Evolutionary conservation across 176 grass and related monocot genomes (phyloP).

Genomic region (Elaeis guineensis): DNA sequence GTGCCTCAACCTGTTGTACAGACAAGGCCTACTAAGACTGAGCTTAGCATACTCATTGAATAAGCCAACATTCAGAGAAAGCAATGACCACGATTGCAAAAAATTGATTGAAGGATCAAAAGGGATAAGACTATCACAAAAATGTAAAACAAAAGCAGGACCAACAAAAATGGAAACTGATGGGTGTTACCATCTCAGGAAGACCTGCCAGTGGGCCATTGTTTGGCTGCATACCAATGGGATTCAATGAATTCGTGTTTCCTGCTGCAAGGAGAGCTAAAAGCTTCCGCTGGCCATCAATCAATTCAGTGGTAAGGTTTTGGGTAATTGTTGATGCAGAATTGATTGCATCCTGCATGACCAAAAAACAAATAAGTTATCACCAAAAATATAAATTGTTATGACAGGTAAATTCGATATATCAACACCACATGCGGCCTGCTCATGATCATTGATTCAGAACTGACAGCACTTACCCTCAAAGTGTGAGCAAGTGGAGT

Average conservation of each 20-base stretch:
- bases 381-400: too few relatives aligned
- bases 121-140: background rate
- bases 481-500: slow-evolving; percentile 77
- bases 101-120: background rate
- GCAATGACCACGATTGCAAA: too few relatives aligned
- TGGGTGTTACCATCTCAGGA: slow-evolving; percentile 39
- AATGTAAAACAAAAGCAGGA: background rate
- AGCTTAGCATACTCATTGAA: background rate
- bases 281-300: slow-evolving; percentile 76
- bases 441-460: too few relatives aligned
- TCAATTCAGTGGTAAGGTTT: slow-evolving; percentile 58
- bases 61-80: too few relatives aligned
- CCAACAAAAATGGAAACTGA: background rate
- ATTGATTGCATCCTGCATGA: slow-evolving; percentile 63
- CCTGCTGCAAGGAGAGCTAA: slow-evolving; percentile 55
- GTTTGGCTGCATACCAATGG: slow-evolving; percentile 36
- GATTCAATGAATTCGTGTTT: slow-evolving; percentile 31
- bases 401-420: too few relatives aligned
- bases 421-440: too few relatives aligned
- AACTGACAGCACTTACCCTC: slow-evolving; percentile 29
- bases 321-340: slow-evolving; percentile 76
- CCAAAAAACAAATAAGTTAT: too few relatives aligned
- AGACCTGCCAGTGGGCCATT: slow-evolving; percentile 48
- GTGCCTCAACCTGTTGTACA: slow-evolving; percentile 57
- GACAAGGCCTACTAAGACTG: slow-evolving; percentile 11